Evolutionary conservation across 257 asterid genomes (phyloP), one percentile per base, ranked within the genome.

Genomic region (Ajuga chamaepitys): DNA sequence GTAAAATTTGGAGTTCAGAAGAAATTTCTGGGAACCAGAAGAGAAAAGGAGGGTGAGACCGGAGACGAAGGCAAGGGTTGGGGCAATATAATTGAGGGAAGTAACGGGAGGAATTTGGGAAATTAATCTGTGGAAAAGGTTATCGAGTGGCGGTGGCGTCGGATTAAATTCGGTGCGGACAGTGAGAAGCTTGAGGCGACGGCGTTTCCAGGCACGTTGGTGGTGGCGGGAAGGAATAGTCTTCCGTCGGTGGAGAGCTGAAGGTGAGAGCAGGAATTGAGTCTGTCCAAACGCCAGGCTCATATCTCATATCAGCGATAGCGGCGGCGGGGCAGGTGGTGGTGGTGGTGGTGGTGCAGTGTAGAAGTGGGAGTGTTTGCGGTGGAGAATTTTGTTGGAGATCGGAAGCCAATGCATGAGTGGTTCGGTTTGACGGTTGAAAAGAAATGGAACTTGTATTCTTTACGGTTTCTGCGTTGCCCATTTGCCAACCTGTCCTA

Each of bases 61-160:
- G 44, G 99, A 85, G 65, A 86, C 83, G 53, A 89, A 28, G 64
- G 95, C 97, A 57, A 92, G 74, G 32, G 88, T 76, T 3, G 95
- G 95, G 48, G 86, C 95, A 20, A 84, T 46, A 51, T 73, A 78
- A 58, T 67, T 77, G 59, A 85, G 73, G 45, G 92, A 68, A 66
- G 66, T 83, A 4, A 61, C 35, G 1, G 86, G 85, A 13, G 86
- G 81, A 42, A 88, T 76, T 35, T 85, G 95, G 14, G 86, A 67
- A 34, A 87, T 24, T 12, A 92, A 66, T 54, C 74, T 72, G 2
- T 77, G 84, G 73, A 85, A 76, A 35, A 87, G 48, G 77, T 55
- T 55, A 11, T 74, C 82, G 51, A 87, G 80, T 3, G 94, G 74
- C 0, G 83, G 62, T 1, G 83, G 61, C 9, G 70, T 44, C 26